phyloP scores from a whole-genome alignment of 2,329 filamentous ascomycete species.

The Monilinia vaccinii-corymbosi region DNA sequence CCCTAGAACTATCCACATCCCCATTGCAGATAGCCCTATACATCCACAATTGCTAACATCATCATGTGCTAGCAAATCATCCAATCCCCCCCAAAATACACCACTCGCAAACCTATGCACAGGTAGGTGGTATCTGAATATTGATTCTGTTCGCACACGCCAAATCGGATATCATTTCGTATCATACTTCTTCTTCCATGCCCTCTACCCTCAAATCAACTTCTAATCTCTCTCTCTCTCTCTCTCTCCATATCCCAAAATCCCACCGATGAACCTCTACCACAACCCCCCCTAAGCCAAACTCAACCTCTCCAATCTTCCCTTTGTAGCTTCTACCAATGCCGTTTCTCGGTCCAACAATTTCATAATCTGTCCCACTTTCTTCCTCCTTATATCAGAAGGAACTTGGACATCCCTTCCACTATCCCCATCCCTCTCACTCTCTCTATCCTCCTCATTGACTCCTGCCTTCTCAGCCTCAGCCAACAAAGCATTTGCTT shows the following conservation, averaged over 20 bases:
- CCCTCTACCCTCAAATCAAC: not conserved
- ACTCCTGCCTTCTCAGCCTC: not conserved
- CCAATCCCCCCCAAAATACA: not conserved
- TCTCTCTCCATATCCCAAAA: not conserved
- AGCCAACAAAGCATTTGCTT: slow-evolving; percentile 20
- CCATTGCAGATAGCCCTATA: not conserved
- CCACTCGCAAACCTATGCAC: not conserved
- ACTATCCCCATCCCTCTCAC: slow-evolving; percentile 18
- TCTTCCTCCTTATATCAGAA: slow-evolving; percentile 50
- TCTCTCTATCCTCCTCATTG: not conserved
- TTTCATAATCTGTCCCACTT: slow-evolving; percentile 53
- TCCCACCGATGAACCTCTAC: not conserved
- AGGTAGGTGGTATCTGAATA: not conserved
- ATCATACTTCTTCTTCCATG: not conserved
- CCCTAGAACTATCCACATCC: not conserved
- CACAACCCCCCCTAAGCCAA: slow-evolving; percentile 6
- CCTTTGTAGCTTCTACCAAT: slow-evolving; percentile 57
- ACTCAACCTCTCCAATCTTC: slow-evolving; percentile 49
- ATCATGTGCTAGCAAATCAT: not conserved
- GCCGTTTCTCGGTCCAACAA: slow-evolving; percentile 58
- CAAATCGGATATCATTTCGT: not conserved
- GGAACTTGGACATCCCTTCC: slow-evolving; percentile 36
- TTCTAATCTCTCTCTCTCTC: too few relatives aligned
- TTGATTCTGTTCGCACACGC: not conserved
- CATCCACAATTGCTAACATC: not conserved